Base-by-base conservation (phyloP, 2,329 filamentous ascomycete genomes). In the Fusarium brevicatenulatum region DNA sequence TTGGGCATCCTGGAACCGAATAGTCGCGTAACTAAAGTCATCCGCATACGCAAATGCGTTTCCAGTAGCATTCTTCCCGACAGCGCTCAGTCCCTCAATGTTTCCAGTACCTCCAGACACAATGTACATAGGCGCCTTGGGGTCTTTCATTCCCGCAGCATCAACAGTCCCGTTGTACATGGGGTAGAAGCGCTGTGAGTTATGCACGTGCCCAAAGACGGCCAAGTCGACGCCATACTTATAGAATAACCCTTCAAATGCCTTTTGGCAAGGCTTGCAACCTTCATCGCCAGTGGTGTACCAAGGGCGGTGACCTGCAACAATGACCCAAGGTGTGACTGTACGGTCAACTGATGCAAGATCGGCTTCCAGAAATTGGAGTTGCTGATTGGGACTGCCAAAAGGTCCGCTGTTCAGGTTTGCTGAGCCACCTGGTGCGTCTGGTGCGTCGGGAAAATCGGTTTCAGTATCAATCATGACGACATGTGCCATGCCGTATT, bases 341-440 rank as follows among this genome's bases (percentile, higher is more conserved):
- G 73, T 79, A 54, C 88, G 85, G 77, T 90, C 87, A 39, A 90
- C 87, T 0, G 85, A 86, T 0, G 86, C 85, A 0, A 90, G 46
- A n/a, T 71, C 68, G 2, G 68, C 63, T 11, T 71, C 68, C 0
- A 71, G 56, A 19, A 71, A 71, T 7, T 71, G 55, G 3, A 71
- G 16, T 6, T 71, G 68, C 18, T 71, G 68, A 7, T 71, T 55
- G 1, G 68, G 68, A 1, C 42, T 54, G 0, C 68, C 68, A 9
- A 71, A 71, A 0, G 68, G 68, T 21, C 68, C 68, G 7, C 68
- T 68, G 4, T 71, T 71, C 2, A 71, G n/a, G 7, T 71, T 57
- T 1, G 68, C 68, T 3, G 56, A 71, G 6, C 63, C 68, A 10
- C 68, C 68, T 8, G 63, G 68, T 2, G 37, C 56, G 11, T 71